phyloP scores from a whole-genome alignment of 2,329 filamentous ascomycete species.

The Blumeria graminis region DNA sequence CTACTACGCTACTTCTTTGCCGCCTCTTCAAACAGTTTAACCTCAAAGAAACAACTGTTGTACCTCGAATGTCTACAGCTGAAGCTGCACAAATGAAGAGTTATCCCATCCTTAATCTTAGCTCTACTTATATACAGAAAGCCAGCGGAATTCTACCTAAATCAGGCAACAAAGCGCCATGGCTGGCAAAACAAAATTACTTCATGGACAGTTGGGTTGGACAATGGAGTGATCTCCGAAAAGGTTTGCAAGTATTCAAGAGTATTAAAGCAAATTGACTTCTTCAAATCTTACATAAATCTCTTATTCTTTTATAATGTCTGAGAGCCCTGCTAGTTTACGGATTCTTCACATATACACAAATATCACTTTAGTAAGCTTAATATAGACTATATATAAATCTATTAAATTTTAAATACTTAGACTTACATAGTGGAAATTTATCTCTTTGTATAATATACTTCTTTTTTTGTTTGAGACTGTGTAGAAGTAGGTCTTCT shows the following conservation, averaged over 20 bases:
- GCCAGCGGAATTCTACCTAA: constrained; percentile 8
- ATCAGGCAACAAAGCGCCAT: constrained; percentile 10
- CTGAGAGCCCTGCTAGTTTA: no score
- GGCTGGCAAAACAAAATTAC: constrained; percentile 12
- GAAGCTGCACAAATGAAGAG: constrained; percentile 4
- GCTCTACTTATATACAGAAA: constrained; percentile 11
- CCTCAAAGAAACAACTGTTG: constrained; percentile 3
- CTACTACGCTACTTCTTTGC: constrained; percentile 9
- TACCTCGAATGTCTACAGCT: constrained; percentile 6
- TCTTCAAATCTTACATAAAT: no score
- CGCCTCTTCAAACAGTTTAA: constrained; percentile 14
- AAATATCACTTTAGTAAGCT: no score
- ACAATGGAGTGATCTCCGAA: constrained; percentile 10
- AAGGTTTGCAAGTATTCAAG: constrained; percentile 8
- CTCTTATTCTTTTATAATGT: no score
- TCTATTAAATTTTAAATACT: no score
- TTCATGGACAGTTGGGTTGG: constrained; percentile 13
- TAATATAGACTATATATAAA: no score
- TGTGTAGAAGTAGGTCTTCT: no score
- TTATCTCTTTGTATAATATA: no score
- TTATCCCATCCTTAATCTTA: constrained; percentile 8
- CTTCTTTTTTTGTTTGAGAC: no score
- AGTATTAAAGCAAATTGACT: background rate
- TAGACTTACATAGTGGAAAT: no score
- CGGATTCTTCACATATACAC: no score